phyloP scores from a whole-genome alignment of 371 early-diverging fungal species.

The Haplosporangium sp. region DNA sequence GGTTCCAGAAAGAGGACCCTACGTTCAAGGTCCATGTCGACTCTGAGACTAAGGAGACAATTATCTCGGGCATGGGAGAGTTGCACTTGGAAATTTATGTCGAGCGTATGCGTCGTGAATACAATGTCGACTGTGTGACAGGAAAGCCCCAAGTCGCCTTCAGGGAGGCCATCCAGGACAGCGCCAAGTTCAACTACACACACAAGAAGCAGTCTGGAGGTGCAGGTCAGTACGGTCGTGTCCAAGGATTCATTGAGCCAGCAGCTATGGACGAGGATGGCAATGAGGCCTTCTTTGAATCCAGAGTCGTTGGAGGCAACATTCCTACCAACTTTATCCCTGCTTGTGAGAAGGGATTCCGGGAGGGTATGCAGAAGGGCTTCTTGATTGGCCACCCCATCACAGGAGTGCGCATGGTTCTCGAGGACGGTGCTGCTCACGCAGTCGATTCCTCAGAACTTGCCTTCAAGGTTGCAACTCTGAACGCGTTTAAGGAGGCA shows the following conservation, averaged over 20 bases:
- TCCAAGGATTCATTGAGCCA: conserved; percentile 93
- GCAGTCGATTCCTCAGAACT: conserved; percentile 96
- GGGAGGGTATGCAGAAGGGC: conserved; percentile 93
- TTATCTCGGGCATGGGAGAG: conserved; percentile 95
- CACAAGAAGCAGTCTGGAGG: conserved; percentile 99
- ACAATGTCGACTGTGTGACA: conserved; percentile 91
- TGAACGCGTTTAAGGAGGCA: conserved; percentile 91
- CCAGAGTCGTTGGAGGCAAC: conserved; percentile 91
- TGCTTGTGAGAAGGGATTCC: conserved; percentile 97
- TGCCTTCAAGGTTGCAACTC: conserved; percentile 94
- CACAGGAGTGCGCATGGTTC: conserved; percentile 88
- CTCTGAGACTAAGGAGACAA: conserved; percentile 92
- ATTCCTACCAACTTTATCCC: conserved; percentile 95
- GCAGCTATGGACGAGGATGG: conserved; percentile 71
- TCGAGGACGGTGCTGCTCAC: conserved; percentile 95
- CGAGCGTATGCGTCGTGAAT: conserved; percentile 98
- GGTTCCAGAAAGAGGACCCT: conserved; percentile 98
- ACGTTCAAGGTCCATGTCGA: conserved; percentile 97
- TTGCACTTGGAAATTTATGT: conserved; percentile 95
- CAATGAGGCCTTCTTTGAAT: conserved; percentile 73
- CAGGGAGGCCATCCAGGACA: conserved; percentile 89
- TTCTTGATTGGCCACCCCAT: conserved; percentile 93
- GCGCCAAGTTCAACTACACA: conserved; percentile 92
- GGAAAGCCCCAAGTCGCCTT: conserved; percentile 98
- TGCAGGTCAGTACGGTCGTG: conserved; percentile 95